Evolutionary conservation across 2,329 filamentous ascomycete genomes (phyloP).

Genomic region (Neopestalotiopsis clavispora): DNA sequence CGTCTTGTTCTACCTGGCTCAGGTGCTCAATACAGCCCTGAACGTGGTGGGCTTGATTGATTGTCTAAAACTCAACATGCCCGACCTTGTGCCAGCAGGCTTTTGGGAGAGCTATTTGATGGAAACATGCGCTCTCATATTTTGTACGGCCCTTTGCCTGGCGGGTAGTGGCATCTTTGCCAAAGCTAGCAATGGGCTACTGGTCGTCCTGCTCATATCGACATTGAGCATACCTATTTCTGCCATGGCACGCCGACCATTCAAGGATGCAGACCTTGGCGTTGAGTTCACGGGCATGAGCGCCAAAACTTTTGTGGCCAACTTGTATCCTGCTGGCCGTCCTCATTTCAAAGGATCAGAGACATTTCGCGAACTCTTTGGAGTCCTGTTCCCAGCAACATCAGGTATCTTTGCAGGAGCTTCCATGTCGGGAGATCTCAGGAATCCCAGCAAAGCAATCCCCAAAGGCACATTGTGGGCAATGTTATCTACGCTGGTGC

Average conservation of each 20-base stretch:
- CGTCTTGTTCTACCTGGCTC: conserved; percentile 88
- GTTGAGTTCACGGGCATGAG: conserved; percentile 82
- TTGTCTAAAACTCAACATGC: conserved; percentile 79
- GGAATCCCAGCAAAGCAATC: conserved; percentile 82
- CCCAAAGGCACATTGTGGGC: conserved; percentile 84
- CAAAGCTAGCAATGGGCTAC: conserved; percentile 76
- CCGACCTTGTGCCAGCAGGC: conserved; percentile 67
- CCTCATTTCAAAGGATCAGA: conserved; percentile 66
- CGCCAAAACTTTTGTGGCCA: conserved; percentile 71
- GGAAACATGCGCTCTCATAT: conserved; percentile 70
- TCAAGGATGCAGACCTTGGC: conserved; percentile 63
- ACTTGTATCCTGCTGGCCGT: conserved; percentile 72
- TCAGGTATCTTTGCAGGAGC: conserved; percentile 72
- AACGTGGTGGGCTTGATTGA: conserved; percentile 87
- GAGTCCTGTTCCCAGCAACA: conserved; percentile 77
- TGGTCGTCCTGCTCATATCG: conserved; percentile 72
- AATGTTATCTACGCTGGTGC: conserved; percentile 74
- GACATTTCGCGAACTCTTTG: conserved; percentile 83
- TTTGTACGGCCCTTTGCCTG: conserved; percentile 78
- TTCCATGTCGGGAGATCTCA: conserved; percentile 88
- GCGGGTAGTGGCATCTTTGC: conserved; percentile 82
- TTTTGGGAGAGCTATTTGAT: conserved; percentile 81
- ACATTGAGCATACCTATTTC: conserved; percentile 85
- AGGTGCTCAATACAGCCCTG: conserved; percentile 83
- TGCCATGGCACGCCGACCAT: conserved; percentile 70